Base-by-base conservation (phyloP, 2,329 filamentous ascomycete genomes). In the Taxawa tesnikishii region DNA sequence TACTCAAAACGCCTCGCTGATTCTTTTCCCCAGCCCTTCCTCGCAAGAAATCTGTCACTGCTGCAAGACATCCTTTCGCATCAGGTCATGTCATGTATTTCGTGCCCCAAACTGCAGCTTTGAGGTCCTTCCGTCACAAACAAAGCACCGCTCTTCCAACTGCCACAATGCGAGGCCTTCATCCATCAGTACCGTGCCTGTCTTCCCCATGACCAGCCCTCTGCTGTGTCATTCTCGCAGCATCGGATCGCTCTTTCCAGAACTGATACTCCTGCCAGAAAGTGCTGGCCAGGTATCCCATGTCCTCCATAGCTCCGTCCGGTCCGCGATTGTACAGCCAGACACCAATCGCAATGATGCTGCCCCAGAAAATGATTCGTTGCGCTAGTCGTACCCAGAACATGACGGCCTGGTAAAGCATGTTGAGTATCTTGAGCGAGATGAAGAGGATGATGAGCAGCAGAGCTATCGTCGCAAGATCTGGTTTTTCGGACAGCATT, bases 371-470 rank as follows among this genome's bases (percentile, higher is more conserved):
- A 2, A 70, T 53, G 26, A 84, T 43, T 15, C 69, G 60, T 40
- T 83, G 53, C 8, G 67, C 65, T 34, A 93, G 50, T n/a, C 70
- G 63, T 32, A 84, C 71, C 74, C 83, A 84, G 62, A 77, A 92
- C 49, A 84, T 61, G 36, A 93, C 65, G 13, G 83, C 59, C 38
- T 83, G 71, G 39, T 76, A 74, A 12, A 84, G 61, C 60, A 80
- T 79, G 51, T 77, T 69, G 41, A 78, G 59, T 26, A 90, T 62
- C 42, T 73, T 70, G 37, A 78, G 56, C 9, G 65, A 67, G 35
- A 87, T 52, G 49, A 84, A 63, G 31, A 88, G 55, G 34, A 75
- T 58, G 17, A 75, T 43, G 27, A 78, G 56, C 4, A 82, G 60
- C 6, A 76, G 46, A 10, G 64, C 60, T 31, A 79, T 56, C 7